A percentile compares a stretch with the other conserved stretches of the same genome.
Evolutionary conservation across 768 basidiomycete species (phyloP).

Genomic region (Mycena pura): DNA sequence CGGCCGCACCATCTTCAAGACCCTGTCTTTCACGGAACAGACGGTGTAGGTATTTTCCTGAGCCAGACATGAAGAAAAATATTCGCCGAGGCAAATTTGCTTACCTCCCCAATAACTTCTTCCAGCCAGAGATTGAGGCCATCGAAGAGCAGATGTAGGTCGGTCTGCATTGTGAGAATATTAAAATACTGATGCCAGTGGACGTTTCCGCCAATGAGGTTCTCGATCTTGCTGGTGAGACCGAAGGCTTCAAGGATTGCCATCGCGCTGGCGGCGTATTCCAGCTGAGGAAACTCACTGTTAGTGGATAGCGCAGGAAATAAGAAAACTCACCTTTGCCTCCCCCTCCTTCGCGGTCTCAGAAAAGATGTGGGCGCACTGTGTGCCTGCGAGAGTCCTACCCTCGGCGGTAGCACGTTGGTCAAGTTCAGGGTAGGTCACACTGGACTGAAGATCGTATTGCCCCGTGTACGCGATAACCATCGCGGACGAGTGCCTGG

Average conservation of each 20-base stretch:
- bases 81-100: background rate
- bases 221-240: background rate
- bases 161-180: background rate
- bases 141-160: background rate
- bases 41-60: conserved; percentile 1
- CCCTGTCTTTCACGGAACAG: background rate
- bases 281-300: background rate
- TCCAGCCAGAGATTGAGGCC: conserved; percentile 1
- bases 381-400: background rate
- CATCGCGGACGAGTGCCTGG: conserved; percentile 27
- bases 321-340: background rate
- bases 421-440: conserved; percentile 5
- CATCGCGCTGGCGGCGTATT: conserved; percentile 8
- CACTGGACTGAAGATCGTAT: conserved; percentile 12
- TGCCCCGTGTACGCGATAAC: conserved; percentile 16
- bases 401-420: background rate
- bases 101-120: conserved; percentile 1
- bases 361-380: conserved; percentile 26
- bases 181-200: conserved; percentile 1
- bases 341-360: conserved; percentile 19
- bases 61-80: background rate
- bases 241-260: background rate
- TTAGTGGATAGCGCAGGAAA: background rate
- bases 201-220: background rate
- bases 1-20: background rate